These are phyloP conservation scores for Skeletonema menzelii DNA, from an alignment of 108 stramenopile genomes.

Conservation along the genomic window DNA sequence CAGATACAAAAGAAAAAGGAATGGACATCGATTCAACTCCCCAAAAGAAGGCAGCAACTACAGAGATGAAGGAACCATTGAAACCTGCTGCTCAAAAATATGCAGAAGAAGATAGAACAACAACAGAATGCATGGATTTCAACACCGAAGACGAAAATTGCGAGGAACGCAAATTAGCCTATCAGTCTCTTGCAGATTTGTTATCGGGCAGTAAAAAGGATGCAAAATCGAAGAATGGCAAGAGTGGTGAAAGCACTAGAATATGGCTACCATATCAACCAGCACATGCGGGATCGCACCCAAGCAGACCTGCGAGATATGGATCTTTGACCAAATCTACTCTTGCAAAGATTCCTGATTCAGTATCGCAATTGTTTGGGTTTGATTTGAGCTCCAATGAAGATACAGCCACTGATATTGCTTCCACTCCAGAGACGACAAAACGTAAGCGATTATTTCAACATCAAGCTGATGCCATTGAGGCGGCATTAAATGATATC, in stretches of 20 bases:
- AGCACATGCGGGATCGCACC: constrained; percentile 68
- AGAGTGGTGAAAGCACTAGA: neutral
- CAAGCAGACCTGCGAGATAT: constrained; percentile 55
- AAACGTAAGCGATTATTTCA: constrained; percentile 48
- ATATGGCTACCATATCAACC: constrained; percentile 54
- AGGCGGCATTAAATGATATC: constrained; percentile 50
- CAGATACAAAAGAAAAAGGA: neutral
- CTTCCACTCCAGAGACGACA: neutral
- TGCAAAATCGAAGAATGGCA: neutral
- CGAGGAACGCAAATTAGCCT: constrained; percentile 7
- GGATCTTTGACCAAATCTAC: constrained; percentile 27
- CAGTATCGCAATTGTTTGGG: constrained; percentile 19
- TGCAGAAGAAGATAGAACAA: neutral
- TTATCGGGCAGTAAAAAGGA: neutral
- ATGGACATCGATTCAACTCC: constrained; percentile 5
- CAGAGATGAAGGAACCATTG: neutral
- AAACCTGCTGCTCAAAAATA: constrained; percentile 1
- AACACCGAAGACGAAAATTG: neutral
- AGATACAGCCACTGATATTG: neutral
- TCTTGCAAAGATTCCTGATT: constrained; percentile 19
- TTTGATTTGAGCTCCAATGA: constrained; percentile 7
- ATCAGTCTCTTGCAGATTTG: neutral
- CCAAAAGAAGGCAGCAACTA: constrained; percentile 1
- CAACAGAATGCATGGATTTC: constrained; percentile 1
- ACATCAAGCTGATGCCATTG: constrained; percentile 88